phyloP scores from a whole-genome alignment of 208 protist genomes.

The Leishmania braziliensis region DNA sequence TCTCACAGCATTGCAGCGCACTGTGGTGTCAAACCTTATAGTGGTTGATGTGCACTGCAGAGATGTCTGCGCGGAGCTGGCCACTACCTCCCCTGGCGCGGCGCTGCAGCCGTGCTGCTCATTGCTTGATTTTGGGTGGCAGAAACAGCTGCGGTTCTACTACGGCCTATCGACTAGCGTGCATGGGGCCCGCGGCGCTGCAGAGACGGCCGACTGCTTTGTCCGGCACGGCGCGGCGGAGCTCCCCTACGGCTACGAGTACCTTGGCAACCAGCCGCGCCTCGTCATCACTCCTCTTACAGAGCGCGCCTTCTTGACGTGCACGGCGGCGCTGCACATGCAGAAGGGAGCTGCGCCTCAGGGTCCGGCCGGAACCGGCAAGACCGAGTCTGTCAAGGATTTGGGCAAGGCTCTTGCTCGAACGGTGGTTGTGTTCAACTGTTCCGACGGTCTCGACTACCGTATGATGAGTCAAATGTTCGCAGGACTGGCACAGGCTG shows the following conservation, averaged over 20 bases:
- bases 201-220: constrained; percentile 46
- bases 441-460: constrained; percentile 95
- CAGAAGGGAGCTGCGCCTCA: constrained; percentile 93
- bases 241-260: constrained; percentile 95
- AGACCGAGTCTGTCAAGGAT: constrained; percentile 97
- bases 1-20: constrained; percentile 83
- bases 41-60: constrained; percentile 95
- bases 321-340: constrained; percentile 92
- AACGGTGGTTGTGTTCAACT: constrained; percentile 96
- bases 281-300: constrained; percentile 97
- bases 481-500: constrained; percentile 93
- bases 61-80: constrained; percentile 85
- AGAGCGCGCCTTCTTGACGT: constrained; percentile 93
- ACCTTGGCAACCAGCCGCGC: constrained; percentile 93
- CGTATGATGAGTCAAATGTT: constrained; percentile 96
- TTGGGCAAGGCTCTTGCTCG: constrained; percentile 90
- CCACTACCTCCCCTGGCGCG: constrained; percentile 27
- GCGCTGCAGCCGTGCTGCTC: constrained; percentile 30
- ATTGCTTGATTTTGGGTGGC: constrained; percentile 93
- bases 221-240: constrained; percentile 85
- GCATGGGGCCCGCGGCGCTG: constrained; percentile 25
- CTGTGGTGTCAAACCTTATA: constrained; percentile 92
- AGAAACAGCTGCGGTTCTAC: constrained; percentile 93
- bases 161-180: constrained; percentile 50
- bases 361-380: constrained; percentile 96